Evolutionary conservation across 441 rosid genomes (phyloP).

Genomic region (Populus hybrid): DNA sequence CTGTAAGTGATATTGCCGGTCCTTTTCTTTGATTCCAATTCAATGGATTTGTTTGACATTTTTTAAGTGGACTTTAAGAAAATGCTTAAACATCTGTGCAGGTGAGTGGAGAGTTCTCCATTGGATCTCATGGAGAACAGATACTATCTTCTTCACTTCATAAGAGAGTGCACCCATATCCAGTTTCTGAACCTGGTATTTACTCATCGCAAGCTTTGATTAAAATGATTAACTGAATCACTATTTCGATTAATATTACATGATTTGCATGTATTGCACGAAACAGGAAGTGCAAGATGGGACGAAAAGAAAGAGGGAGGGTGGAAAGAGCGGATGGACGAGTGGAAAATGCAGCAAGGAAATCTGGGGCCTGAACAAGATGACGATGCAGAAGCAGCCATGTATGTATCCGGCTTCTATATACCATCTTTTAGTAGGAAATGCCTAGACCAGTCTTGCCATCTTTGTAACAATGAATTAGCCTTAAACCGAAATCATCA

Average conservation of each 20-base stretch:
- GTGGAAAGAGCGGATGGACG: constrained; percentile 90
- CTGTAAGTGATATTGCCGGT: constrained; percentile 38
- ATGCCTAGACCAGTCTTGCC: neutral
- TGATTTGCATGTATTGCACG: neutral
- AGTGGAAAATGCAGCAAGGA: constrained; percentile 91
- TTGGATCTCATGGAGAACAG: constrained; percentile 69
- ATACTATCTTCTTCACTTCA: constrained; percentile 58
- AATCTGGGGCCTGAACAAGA: constrained; percentile 73
- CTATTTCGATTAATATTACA: neutral
- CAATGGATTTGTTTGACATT: neutral
- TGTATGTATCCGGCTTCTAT: constrained; percentile 27
- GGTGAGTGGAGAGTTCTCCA: constrained; percentile 84
- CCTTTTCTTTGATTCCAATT: neutral
- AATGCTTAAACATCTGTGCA: constrained; percentile 15
- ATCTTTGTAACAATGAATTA: neutral
- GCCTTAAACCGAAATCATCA: neutral
- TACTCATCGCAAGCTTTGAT: neutral
- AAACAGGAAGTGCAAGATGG: constrained; percentile 69
- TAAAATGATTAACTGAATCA: neutral
- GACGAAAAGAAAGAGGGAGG: constrained; percentile 85
- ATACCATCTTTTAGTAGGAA: neutral
- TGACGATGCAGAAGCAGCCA: constrained; percentile 71
- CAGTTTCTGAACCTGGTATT: constrained; percentile 76
- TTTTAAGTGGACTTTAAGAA: no score
- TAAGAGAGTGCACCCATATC: constrained; percentile 87